Base-by-base conservation (phyloP, 805 yeast genomes). In the Priceomyces melissophilus region DNA sequence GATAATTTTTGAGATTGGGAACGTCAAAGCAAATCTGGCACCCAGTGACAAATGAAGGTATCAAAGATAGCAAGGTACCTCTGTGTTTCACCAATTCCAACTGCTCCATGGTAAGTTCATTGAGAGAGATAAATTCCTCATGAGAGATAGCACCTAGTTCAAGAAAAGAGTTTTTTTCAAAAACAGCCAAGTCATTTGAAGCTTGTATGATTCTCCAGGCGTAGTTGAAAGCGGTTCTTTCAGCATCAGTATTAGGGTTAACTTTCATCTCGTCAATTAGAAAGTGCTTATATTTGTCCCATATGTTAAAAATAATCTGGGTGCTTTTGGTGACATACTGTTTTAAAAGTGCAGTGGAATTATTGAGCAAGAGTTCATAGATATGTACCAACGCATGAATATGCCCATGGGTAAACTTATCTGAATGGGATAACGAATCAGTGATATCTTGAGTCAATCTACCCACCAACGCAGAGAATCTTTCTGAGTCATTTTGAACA, bases 21-120 rank as follows among this genome's bases (percentile, higher is more conserved):
- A 32, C 35, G 8, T 43, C 30, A 31, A 63, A 58, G 56, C 91
- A 81, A n/a, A 78, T 60, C 10, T 61, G 47, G 49, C 96, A 87
- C 41, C 82, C 75, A 5, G 80, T 71, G 10, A 81, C 72, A 51
- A 85, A 87, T 0, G 93, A 77, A 4, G 96, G 96, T 47, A 86
- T 82, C 0, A 90, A 84, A 0, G 97, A 81, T 8, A 95, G 82
- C 46, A 91, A 87, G 0, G 97, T 96, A 26, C 98, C 98, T 45
- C 95, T 75, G 52, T 93, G 98, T 34, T 90, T 78, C 14, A 90
- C 82, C 0, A 79, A 70, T 3, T 87, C 73, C 28, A 93, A 65
- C 55, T 89, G 95, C 9, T 67, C 74, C 42, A 84, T 69, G 2
- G 87, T 58, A 4, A 82, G 53, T 1, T 75, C 71, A 9, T 93